Evolutionary conservation across 106 monocot genomes (phyloP), one percentile per base, ranked within the genome.

Genomic region (Triglochin maritima): DNA sequence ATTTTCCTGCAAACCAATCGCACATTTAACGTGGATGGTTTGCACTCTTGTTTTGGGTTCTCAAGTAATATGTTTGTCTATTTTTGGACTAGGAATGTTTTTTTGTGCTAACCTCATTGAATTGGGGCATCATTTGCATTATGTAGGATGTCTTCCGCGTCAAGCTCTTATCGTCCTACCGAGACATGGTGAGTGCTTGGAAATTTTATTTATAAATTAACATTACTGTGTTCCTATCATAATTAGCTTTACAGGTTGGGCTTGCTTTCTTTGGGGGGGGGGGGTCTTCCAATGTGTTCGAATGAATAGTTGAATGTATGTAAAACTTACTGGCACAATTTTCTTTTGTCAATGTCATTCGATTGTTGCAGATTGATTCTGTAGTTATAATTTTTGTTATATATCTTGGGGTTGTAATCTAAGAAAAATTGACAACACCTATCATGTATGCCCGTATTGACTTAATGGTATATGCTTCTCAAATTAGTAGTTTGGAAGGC

Each of bases 141-240:
- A 42, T 1, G 9, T 52, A 66, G 66, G 66, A 52, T 9, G 7
- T 52, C 66, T 66, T 50, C 15, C 41, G 52, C 29, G 46, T 29
- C 51, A 66, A 66, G 50, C 52, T 66, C 4, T 66, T 66, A 2
- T 41, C 66, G 29, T 66, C 66, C 6, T 66, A 66, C 51, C 50
- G 51, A 66, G 66, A 66, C n/a, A 51, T 66, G 66, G 66, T 66
- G 43, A 64, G 64, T 64, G 59, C 7, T 9, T 9, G 2, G 15
- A 48, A 48, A 64, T 64, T 6, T n/a, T 49, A 64, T 49, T 64
- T 15, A 4, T 12, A 44, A 47, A 8, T 2, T 44, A 29, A 60
- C 44, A 2, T 41, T 0, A 6, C 44, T 17, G 0, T 16, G 42
- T 7, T 44, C 17, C 9, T 60, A 6, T 9, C 10, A 17, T 10